A percentile compares a stretch with the other conserved stretches of the same genome.
These are phyloP conservation scores for Botrytis deweyae DNA, from an alignment of 2,329 filamentous ascomycete genomes.

Conservation along the genomic window DNA sequence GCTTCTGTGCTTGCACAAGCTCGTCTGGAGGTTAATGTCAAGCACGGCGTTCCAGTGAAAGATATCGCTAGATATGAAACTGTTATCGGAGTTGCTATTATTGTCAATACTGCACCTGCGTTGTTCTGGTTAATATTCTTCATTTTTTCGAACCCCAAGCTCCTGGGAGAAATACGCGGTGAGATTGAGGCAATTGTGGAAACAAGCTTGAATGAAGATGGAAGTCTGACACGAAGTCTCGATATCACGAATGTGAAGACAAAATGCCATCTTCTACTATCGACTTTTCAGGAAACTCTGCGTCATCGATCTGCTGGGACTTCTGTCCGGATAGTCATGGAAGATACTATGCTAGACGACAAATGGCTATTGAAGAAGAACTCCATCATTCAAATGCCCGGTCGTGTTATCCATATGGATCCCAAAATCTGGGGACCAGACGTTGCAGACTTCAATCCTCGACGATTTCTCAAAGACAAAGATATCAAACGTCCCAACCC, in stretches of 20 bases:
- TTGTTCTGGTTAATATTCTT: conserved; percentile 40
- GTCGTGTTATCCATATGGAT: conserved; percentile 37
- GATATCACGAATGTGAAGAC: conserved; percentile 15
- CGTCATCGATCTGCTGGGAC: conserved; percentile 43
- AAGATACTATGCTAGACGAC: conserved; percentile 40
- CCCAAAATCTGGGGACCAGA: conserved; percentile 39
- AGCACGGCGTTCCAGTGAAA: conserved; percentile 38
- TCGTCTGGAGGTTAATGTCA: conserved; percentile 39
- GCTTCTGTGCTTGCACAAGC: conserved; percentile 42
- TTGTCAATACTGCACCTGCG: conserved; percentile 44
- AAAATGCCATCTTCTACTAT: conserved; percentile 43
- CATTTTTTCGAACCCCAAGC: conserved; percentile 39
- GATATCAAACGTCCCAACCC: conserved; percentile 30
- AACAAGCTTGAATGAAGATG: background rate
- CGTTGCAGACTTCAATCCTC: conserved; percentile 39
- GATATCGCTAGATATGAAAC: conserved; percentile 41
- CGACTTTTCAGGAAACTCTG: conserved; percentile 44
- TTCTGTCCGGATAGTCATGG: conserved; percentile 41
- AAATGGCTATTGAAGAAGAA: conserved; percentile 42
- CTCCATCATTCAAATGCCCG: conserved; percentile 39
- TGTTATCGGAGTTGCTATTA: conserved; percentile 43
- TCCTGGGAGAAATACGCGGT: conserved; percentile 38
- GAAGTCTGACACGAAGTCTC: background rate
- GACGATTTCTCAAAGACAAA: conserved; percentile 36
- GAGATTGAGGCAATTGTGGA: conserved; percentile 15